Evolutionary conservation across 73 alveolate species (phyloP).

Genomic region (Halteria grandinella): DNA sequence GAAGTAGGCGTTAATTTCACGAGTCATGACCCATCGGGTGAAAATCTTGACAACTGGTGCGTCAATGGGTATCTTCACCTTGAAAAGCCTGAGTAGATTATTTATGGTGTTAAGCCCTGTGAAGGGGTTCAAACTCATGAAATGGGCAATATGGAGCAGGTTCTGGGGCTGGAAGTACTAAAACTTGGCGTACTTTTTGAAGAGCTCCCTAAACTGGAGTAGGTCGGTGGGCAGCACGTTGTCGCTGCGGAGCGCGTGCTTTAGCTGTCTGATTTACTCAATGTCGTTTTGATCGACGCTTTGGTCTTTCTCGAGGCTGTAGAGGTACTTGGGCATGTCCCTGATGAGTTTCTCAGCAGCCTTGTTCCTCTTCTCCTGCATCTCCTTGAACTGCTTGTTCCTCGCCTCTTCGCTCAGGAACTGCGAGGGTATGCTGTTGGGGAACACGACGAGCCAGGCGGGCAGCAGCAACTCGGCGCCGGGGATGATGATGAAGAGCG

Average conservation of each 20-base stretch:
- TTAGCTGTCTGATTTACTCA: constrained; percentile 41
- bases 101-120: constrained; percentile 71
- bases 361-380: constrained; percentile 19
- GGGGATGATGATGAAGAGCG: constrained; percentile 85
- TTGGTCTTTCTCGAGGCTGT: constrained; percentile 44
- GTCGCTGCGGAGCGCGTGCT: constrained; percentile 10
- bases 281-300: constrained; percentile 41
- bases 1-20: constrained; percentile 58
- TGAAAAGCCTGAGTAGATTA: constrained; percentile 45
- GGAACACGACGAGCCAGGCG: constrained; percentile 85
- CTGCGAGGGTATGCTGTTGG: constrained; percentile 88
- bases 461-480: constrained; percentile 89
- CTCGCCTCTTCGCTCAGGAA: constrained; percentile 64
- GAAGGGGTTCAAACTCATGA: constrained; percentile 66
- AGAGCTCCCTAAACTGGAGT: constrained; percentile 54
- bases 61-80: constrained; percentile 46
- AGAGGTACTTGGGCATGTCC: constrained; percentile 50
- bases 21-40: constrained; percentile 21
- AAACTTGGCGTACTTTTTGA: constrained; percentile 49
- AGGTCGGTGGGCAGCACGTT: constrained; percentile 59
- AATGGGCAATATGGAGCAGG: constrained; percentile 51
- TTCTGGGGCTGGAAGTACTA: constrained; percentile 41
- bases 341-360: constrained; percentile 70
- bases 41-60: constrained; percentile 20
- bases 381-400: constrained; percentile 23